These are phyloP conservation scores for Buddleja alternifolia DNA, from an alignment of 257 asterid genomes.

Conservation along the genomic window DNA sequence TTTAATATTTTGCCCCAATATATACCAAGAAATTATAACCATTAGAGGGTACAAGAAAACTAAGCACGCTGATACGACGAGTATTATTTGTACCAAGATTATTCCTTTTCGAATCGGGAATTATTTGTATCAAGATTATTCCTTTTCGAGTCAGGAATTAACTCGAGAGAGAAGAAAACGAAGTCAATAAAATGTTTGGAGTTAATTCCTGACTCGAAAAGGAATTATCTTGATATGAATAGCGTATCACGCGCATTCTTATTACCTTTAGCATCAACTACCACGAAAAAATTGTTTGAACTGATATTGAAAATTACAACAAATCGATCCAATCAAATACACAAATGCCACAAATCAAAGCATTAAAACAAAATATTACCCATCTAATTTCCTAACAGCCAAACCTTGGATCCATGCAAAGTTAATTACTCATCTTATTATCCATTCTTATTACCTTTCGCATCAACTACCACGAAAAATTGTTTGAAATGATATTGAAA, in stretches of 20 bases:
- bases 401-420: conserved; percentile 38
- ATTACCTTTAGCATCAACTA: conserved; percentile 13
- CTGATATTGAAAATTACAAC: neutral
- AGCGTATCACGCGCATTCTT: too few relatives aligned
- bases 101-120: too few relatives aligned
- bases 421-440: conserved; percentile 6
- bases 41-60: too few relatives aligned
- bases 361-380: neutral
- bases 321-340: conserved; percentile 12
- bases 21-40: too few relatives aligned
- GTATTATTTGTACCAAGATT: too few relatives aligned
- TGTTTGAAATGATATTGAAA: neutral
- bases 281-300: conserved; percentile 1
- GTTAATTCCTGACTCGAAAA: too few relatives aligned
- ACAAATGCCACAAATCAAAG: conserved; percentile 12
- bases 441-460: neutral
- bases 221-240: too few relatives aligned
- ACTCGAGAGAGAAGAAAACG: too few relatives aligned
- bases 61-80: too few relatives aligned
- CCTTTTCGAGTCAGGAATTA: too few relatives aligned
- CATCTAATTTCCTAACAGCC: conserved; percentile 9
- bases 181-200: too few relatives aligned
- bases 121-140: too few relatives aligned
- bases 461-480: conserved; percentile 18
- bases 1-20: neutral